A percentile compares a stretch with the other conserved stretches of the same genome.
These are phyloP conservation scores for Cyberlindnera bimundalis DNA, from an alignment of 805 yeast species.

Conservation along the genomic window DNA sequence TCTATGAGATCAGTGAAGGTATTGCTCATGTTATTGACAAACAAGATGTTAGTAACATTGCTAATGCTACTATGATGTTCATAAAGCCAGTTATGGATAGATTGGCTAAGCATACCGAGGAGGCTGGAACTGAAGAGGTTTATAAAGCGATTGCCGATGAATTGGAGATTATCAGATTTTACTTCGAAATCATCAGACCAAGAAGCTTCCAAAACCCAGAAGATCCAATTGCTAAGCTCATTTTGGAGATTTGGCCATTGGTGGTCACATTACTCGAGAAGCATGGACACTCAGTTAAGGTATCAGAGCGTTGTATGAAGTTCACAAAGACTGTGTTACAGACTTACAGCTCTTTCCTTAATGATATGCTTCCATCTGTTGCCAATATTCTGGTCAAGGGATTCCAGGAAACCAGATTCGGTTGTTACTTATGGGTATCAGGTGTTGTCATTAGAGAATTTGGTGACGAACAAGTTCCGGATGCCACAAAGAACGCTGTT, in stretches of 20 bases:
- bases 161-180: constrained; percentile 64
- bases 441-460: constrained; percentile 77
- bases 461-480: constrained; percentile 51
- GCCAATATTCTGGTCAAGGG: constrained; percentile 68
- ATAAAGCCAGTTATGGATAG: constrained; percentile 59
- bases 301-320: constrained; percentile 74
- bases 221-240: constrained; percentile 51
- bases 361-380: constrained; percentile 58
- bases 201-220: constrained; percentile 23
- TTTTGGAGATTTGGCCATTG: constrained; percentile 61
- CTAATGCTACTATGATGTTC: constrained; percentile 56
- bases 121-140: constrained; percentile 32
- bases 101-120: constrained; percentile 30
- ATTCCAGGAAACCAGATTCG: constrained; percentile 63
- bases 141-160: constrained; percentile 61
- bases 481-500: constrained; percentile 51
- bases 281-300: constrained; percentile 56
- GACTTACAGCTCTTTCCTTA: constrained; percentile 52
- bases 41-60: constrained; percentile 50
- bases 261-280: constrained; percentile 44
- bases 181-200: constrained; percentile 54
- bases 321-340: constrained; percentile 63
- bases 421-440: constrained; percentile 88
- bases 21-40: constrained; percentile 76
- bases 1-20: constrained; percentile 84